These are phyloP conservation scores for Poa pratensis DNA, from an alignment of 176 grass and related monocot genomes.

Conservation along the genomic window DNA sequence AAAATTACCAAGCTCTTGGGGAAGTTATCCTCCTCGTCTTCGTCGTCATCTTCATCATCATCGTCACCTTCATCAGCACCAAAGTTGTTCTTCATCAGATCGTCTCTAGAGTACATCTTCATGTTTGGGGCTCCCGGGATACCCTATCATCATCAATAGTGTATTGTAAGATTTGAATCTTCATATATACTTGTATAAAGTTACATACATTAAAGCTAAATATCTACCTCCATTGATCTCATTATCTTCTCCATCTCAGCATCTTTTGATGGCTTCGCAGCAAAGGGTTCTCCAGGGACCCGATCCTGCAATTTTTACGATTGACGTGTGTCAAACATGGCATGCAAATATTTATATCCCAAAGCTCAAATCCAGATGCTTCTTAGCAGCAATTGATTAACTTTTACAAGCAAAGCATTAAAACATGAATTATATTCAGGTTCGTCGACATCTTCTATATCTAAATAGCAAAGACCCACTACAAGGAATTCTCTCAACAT, in stretches of 20 bases:
- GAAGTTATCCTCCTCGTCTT: constrained; percentile 68
- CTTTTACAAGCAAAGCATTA: background rate
- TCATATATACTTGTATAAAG: background rate
- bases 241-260: constrained; percentile 93
- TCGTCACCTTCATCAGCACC: constrained; percentile 54
- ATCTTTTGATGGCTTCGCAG: constrained; percentile 86
- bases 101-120: constrained; percentile 98
- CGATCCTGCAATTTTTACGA: constrained; percentile 51
- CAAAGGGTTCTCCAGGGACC: constrained; percentile 77
- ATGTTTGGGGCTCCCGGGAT: constrained; percentile 88
- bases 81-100: constrained; percentile 96
- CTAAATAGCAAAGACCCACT: too few species aligned
- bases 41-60: constrained; percentile 76
- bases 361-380: background rate
- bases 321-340: background rate
- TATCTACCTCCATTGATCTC: constrained; percentile 82
- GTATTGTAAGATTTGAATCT: constrained; percentile 4
- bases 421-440: background rate
- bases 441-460: too few species aligned
- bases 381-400: background rate
- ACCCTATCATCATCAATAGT: constrained; percentile 51
- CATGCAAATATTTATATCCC: background rate
- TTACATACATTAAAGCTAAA: constrained; percentile 20
- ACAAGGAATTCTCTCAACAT: too few species aligned
- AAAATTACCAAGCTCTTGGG: constrained; percentile 71